A percentile compares a stretch with the other conserved stretches of the same genome.
Evolutionary conservation across 495 filamentous ascomycete genomes (phyloP).

Genomic region (Aspergillus campestris): DNA sequence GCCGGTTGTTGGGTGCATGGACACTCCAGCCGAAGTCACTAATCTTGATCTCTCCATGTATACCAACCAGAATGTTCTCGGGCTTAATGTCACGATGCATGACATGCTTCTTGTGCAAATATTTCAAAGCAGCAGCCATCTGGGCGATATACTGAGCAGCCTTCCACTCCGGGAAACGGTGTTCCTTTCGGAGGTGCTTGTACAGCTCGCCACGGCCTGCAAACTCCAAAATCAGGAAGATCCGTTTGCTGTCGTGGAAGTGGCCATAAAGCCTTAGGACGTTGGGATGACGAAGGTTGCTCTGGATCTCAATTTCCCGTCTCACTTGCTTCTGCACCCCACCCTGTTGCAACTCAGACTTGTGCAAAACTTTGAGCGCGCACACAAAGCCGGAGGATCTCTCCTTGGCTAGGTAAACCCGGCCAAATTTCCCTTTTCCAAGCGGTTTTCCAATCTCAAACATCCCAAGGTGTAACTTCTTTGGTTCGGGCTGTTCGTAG

Average conservation of each 20-base stretch:
- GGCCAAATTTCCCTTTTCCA: constrained; percentile 95
- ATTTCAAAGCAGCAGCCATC: constrained; percentile 88
- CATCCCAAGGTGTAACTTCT: constrained; percentile 91
- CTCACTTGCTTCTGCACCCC: constrained; percentile 95
- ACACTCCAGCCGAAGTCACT: constrained; percentile 98
- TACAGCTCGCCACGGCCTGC: constrained; percentile 94
- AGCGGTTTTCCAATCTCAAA: constrained; percentile 96
- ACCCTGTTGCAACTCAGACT: constrained; percentile 83
- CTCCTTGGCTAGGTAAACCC: constrained; percentile 93
- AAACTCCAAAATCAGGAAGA: constrained; percentile 94
- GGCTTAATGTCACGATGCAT: constrained; percentile 99
- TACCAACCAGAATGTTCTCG: constrained; percentile 94
- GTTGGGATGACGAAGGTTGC: constrained; percentile 91
- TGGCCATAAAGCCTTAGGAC: constrained; percentile 90
- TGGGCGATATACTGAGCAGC: constrained; percentile 97
- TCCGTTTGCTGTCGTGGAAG: constrained; percentile 93
- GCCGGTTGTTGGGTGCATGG: constrained; percentile 88
- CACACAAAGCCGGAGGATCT: constrained; percentile 85
- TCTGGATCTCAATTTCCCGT: constrained; percentile 96
- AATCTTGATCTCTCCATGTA: constrained; percentile 98
- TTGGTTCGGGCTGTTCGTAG: constrained; percentile 56
- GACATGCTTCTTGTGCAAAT: constrained; percentile 95
- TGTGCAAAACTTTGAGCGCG: constrained; percentile 93
- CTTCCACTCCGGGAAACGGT: constrained; percentile 89
- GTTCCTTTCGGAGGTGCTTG: constrained; percentile 86